Evolutionary conservation across 768 basidiomycete species (phyloP).

Genomic region (Tricholoma matsutake): DNA sequence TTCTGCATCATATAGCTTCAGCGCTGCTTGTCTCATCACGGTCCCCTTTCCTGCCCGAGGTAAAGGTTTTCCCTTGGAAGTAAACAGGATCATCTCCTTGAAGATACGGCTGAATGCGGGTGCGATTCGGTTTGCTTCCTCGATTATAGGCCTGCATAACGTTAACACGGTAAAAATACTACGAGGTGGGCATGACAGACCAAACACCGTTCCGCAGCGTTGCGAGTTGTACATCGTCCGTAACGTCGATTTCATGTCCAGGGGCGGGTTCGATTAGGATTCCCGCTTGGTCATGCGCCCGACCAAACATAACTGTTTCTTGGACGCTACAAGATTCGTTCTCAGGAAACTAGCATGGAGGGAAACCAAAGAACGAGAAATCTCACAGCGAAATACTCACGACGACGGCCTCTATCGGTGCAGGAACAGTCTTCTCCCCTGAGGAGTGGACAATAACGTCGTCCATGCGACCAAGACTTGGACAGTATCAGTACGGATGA

Average conservation of each 20-base stretch:
- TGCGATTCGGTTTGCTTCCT: conserved; percentile 38
- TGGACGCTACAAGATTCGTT: conserved; percentile 18
- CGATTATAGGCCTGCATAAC: conserved; percentile 31
- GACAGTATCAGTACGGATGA: no score
- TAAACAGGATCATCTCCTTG: conserved; percentile 50
- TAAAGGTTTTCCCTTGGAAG: conserved; percentile 38
- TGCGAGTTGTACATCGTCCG: conserved; percentile 23
- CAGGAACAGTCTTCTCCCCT: conserved; percentile 31
- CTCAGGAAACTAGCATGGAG: background rate
- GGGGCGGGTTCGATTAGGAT: conserved; percentile 27
- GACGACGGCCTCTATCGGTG: conserved; percentile 23
- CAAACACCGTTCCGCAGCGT: conserved; percentile 33
- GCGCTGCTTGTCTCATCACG: conserved; percentile 36
- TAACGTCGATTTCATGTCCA: conserved; percentile 24
- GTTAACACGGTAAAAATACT: no score
- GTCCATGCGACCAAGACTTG: conserved; percentile 30
- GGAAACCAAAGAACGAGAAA: background rate
- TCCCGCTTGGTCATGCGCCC: conserved; percentile 28
- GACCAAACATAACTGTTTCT: conserved; percentile 39
- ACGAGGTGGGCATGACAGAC: conserved; percentile 11
- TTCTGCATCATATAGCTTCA: conserved; percentile 37
- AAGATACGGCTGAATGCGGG: conserved; percentile 43
- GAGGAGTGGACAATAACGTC: conserved; percentile 29
- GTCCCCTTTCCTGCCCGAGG: conserved; percentile 46
- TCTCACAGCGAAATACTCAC: conserved; percentile 21